Conservation (phyloP, 169 alveolate species). For the Plasmodium fragile region DNA sequence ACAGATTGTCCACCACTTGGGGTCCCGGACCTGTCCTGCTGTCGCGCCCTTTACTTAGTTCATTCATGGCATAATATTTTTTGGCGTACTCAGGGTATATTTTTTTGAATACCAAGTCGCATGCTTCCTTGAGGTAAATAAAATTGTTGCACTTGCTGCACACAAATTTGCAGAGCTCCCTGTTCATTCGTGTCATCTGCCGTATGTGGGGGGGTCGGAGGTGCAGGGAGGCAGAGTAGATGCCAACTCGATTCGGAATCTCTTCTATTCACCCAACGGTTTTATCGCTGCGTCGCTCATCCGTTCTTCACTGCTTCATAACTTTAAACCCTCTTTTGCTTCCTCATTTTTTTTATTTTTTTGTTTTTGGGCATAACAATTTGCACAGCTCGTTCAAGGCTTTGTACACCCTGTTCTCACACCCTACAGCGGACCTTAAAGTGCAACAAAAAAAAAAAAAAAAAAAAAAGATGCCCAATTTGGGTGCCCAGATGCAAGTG, state of each 20-base stretch:
- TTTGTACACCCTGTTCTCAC: background rate
- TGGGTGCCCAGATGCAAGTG: background rate
- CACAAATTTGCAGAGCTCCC: slow-evolving; percentile 27
- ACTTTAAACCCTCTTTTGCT: background rate
- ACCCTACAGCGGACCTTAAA: background rate
- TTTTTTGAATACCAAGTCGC: slow-evolving; percentile 31
- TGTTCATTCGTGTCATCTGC: slow-evolving; percentile 23
- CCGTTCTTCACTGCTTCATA: background rate
- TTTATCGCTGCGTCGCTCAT: background rate
- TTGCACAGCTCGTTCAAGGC: background rate
- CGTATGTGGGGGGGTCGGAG: background rate
- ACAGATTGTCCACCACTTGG: slow-evolving; percentile 24
- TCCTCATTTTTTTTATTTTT: background rate
- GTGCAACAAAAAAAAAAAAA: background rate
- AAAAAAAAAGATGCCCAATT: background rate
- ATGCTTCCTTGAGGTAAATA: slow-evolving; percentile 48
- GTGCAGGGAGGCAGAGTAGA: background rate
- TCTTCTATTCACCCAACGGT: background rate
- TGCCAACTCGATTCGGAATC: background rate
- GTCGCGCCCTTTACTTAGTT: background rate
- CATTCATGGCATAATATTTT: slow-evolving; percentile 33
- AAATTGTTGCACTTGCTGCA: slow-evolving; percentile 56
- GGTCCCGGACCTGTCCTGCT: background rate
- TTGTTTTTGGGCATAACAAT: too few species aligned
- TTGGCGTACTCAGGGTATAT: slow-evolving; percentile 21